phyloP scores from a whole-genome alignment of 2,329 filamentous ascomycete genomes.

The Colletotrichum spinosum region DNA sequence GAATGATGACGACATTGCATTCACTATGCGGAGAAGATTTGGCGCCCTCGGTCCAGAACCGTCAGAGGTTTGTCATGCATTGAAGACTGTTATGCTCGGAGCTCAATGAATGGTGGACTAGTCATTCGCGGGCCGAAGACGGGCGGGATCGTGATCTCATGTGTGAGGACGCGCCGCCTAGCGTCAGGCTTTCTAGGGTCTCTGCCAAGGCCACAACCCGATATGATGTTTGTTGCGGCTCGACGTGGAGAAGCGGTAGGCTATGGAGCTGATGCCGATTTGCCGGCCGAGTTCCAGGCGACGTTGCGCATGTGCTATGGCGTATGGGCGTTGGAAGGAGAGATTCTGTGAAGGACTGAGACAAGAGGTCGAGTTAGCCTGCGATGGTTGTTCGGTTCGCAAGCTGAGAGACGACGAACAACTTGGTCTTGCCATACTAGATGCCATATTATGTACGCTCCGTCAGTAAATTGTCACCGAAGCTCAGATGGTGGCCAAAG shows the following conservation, averaged over 20 bases:
- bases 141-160: conserved; percentile 15
- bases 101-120: not conserved
- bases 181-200: conserved; percentile 12
- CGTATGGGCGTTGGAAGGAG: not conserved
- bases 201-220: conserved; percentile 28
- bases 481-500: conserved; percentile 16
- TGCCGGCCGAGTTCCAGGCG: conserved; percentile 15
- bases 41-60: conserved; percentile 3
- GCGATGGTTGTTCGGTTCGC: conserved; percentile 6
- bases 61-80: conserved; percentile 7
- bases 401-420: not conserved
- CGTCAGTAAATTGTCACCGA: not conserved
- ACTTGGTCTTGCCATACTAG: conserved; percentile 2
- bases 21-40: conserved; percentile 19
- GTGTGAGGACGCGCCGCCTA: not conserved
- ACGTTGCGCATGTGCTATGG: not conserved
- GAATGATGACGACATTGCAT: conserved; percentile 33
- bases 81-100: not conserved
- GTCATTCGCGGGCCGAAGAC: conserved; percentile 21
- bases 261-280: conserved; percentile 18
- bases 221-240: conserved; percentile 10
- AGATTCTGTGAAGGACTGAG: not conserved
- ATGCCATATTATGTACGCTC: not conserved
- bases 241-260: conserved; percentile 15
- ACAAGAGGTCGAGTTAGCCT: not conserved